Conservation (phyloP, 2,329 filamentous ascomycete genomes). For the Colletotrichum zoysiae region DNA sequence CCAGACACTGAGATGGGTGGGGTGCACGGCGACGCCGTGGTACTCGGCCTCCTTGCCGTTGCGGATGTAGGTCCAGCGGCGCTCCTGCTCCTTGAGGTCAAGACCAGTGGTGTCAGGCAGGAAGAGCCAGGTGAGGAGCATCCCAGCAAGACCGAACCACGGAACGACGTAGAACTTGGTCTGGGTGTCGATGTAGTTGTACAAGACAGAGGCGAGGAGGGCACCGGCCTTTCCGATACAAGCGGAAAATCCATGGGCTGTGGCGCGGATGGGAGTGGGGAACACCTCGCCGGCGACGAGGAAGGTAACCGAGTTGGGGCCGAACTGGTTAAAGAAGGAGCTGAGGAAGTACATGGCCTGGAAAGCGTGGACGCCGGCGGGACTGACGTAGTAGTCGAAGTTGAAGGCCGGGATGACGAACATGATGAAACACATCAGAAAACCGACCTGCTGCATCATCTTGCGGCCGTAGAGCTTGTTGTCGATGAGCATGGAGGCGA, state of each 20-base stretch:
- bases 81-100: slow-evolving; percentile 96
- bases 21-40: slow-evolving; percentile 93
- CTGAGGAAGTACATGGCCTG: slow-evolving; percentile 98
- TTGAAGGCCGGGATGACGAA: slow-evolving; percentile 93
- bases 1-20: slow-evolving; percentile 88
- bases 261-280: slow-evolving; percentile 92
- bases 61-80: slow-evolving; percentile 90
- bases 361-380: slow-evolving; percentile 84
- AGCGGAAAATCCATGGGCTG: slow-evolving; percentile 94
- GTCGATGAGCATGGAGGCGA: slow-evolving; percentile 89
- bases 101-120: slow-evolving; percentile 97
- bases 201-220: slow-evolving; percentile 86
- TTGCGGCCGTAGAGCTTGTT: slow-evolving; percentile 97
- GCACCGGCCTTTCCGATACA: slow-evolving; percentile 91
- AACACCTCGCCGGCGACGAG: slow-evolving; percentile 96
- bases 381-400: slow-evolving; percentile 83
- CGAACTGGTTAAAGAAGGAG: slow-evolving; percentile 99
- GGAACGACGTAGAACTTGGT: slow-evolving; percentile 93
- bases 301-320: slow-evolving; percentile 96
- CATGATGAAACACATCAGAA: slow-evolving; percentile 92
- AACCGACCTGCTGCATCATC: slow-evolving; percentile 95
- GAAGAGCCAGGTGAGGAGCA: slow-evolving; percentile 85
- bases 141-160: slow-evolving; percentile 92
- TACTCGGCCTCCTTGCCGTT: slow-evolving; percentile 83
- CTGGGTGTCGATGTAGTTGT: slow-evolving; percentile 91